A percentile compares a stretch with the other conserved stretches of the same genome.
Conservation (phyloP, 2,329 filamentous ascomycete genomes). For the Plenodomus lindquistii region DNA sequence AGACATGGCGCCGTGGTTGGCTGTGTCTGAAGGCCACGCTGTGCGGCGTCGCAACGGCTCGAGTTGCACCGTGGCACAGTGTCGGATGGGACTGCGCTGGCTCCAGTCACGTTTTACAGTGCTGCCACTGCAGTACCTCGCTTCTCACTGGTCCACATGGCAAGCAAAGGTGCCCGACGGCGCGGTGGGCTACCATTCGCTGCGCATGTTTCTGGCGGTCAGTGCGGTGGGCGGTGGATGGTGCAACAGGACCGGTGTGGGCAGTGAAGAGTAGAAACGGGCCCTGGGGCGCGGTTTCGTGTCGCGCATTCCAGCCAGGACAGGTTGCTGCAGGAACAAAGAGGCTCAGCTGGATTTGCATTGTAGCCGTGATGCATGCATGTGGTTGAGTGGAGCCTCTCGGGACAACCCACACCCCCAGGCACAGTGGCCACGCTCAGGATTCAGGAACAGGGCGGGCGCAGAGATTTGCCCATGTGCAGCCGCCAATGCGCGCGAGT, state of each 20-base stretch:
- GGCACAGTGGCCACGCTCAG: neutral
- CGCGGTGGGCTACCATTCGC: constrained; percentile 19
- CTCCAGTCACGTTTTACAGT: constrained; percentile 19
- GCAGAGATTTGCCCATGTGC: constrained; percentile 14
- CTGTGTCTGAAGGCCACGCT: neutral
- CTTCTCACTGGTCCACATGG: no score
- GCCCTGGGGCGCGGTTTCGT: neutral
- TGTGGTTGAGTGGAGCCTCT: neutral
- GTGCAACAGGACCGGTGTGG: constrained; percentile 25
- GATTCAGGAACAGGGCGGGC: neutral
- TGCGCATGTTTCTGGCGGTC: constrained; percentile 25
- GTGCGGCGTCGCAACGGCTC: neutral
- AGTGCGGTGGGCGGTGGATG: constrained; percentile 14
- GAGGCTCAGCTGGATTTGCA: neutral
- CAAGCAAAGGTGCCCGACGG: constrained; percentile 11
- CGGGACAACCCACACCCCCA: neutral
- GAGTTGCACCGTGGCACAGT: constrained; percentile 1
- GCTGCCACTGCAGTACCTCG: constrained; percentile 1
- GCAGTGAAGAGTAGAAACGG: constrained; percentile 7
- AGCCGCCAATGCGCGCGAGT: neutral
- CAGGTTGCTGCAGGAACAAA: constrained; percentile 4
- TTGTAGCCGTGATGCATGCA: neutral
- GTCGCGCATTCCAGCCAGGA: constrained; percentile 2
- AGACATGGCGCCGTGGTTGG: constrained; percentile 5
- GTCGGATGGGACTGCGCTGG: constrained; percentile 8